These are phyloP conservation scores for Yamadazyma blattariae DNA, from an alignment of 1,139 yeast genomes.

Conservation along the genomic window DNA sequence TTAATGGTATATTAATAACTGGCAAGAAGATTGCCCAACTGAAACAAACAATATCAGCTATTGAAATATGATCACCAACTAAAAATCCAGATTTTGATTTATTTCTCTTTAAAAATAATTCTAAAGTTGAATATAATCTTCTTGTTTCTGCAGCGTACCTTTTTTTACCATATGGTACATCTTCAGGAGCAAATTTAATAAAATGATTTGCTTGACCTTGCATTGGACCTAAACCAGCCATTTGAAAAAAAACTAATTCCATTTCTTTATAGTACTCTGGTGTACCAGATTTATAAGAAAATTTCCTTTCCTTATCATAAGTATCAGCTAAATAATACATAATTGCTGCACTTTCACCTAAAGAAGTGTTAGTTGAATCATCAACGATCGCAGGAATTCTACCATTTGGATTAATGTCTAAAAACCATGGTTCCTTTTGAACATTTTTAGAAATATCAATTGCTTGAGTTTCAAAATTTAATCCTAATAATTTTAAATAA, in stretches of 20 bases:
- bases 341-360: slow-evolving; percentile 61
- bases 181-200: slow-evolving; percentile 38
- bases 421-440: slow-evolving; percentile 54
- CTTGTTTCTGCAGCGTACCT: slow-evolving; percentile 52
- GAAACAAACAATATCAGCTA: slow-evolving; percentile 49
- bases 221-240: slow-evolving; percentile 61
- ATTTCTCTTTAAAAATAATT: slow-evolving; percentile 39
- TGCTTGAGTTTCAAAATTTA: slow-evolving; percentile 44
- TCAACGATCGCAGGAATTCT: slow-evolving; percentile 58
- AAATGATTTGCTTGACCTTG: slow-evolving; percentile 59
- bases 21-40: slow-evolving; percentile 30
- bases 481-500: slow-evolving; percentile 44
- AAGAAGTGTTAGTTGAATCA: slow-evolving; percentile 36
- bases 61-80: slow-evolving; percentile 55
- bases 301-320: slow-evolving; percentile 53
- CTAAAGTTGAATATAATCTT: slow-evolving; percentile 52
- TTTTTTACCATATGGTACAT: slow-evolving; percentile 48
- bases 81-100: slow-evolving; percentile 44
- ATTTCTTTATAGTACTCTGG: slow-evolving; percentile 47
- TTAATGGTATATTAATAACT: slow-evolving; percentile 30
- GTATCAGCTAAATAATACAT: slow-evolving; percentile 54
- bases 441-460: slow-evolving; percentile 38
- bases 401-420: slow-evolving; percentile 58
- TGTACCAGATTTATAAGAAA: slow-evolving; percentile 43
- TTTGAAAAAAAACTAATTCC: slow-evolving; percentile 54